Conservation (phyloP, 2,329 filamentous ascomycete genomes). For the Thelonectria blattea region DNA sequence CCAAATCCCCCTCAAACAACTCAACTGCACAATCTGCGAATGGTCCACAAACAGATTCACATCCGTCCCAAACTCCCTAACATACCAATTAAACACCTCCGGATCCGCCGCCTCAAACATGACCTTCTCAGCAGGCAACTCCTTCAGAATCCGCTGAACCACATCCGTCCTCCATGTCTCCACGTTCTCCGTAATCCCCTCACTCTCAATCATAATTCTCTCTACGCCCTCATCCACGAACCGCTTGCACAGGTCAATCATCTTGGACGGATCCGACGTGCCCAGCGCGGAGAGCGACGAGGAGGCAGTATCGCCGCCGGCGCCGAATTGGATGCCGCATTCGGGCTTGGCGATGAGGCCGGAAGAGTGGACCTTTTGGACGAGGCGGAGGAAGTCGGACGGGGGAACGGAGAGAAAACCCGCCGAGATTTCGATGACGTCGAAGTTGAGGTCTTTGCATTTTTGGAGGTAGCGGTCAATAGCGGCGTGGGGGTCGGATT, state of each 20-base stretch:
- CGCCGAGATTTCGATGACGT: slow-evolving; percentile 59
- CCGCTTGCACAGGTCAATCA: slow-evolving; percentile 52
- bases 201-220: slow-evolving; percentile 64
- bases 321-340: slow-evolving; percentile 62
- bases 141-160: slow-evolving; percentile 57
- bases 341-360: slow-evolving; percentile 60
- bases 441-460: slow-evolving; percentile 60
- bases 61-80: slow-evolving; percentile 61
- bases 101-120: slow-evolving; percentile 66
- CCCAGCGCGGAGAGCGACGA: slow-evolving; percentile 45
- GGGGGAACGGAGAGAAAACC: slow-evolving; percentile 61
- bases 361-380: slow-evolving; percentile 52
- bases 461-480: slow-evolving; percentile 59
- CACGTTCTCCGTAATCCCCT: slow-evolving; percentile 65
- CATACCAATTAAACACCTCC: slow-evolving; percentile 62
- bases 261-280: not conserved
- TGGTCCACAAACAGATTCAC: slow-evolving; percentile 64
- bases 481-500: slow-evolving; percentile 46
- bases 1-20: slow-evolving; percentile 60
- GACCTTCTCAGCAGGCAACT: slow-evolving; percentile 57
- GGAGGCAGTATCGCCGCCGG: slow-evolving; percentile 58
- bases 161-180: slow-evolving; percentile 60
- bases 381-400: slow-evolving; percentile 59
- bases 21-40: slow-evolving; percentile 62
- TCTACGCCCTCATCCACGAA: slow-evolving; percentile 60